Evolutionary conservation across 2,329 filamentous ascomycete species (phyloP).

Genomic region (Cadophora malorum): DNA sequence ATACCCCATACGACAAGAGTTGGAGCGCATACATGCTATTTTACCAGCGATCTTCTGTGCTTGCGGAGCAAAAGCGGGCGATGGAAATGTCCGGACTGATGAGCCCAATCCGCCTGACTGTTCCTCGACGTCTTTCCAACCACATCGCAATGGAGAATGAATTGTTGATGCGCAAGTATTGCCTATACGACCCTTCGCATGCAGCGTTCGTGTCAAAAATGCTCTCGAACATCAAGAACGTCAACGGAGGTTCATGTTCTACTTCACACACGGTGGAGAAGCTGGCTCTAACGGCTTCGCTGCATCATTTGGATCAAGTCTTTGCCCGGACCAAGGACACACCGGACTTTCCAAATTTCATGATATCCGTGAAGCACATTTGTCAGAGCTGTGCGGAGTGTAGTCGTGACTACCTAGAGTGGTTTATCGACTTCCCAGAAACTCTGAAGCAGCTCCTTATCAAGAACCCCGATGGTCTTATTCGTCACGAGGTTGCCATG

Average conservation of each 20-base stretch:
- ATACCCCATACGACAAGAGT: conserved; percentile 66
- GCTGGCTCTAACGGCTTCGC: conserved; percentile 58
- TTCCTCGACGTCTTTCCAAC: conserved; percentile 56
- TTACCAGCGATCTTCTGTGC: conserved; percentile 80
- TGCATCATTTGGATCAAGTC: conserved; percentile 77
- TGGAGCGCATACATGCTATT: conserved; percentile 98
- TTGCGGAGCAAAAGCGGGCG: conserved; percentile 59
- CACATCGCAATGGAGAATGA: conserved; percentile 77
- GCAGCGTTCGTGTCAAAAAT: conserved; percentile 69
- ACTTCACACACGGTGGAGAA: conserved; percentile 55
- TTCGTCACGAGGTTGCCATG: conserved; percentile 60
- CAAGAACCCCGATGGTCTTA: conserved; percentile 59
- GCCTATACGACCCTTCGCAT: conserved; percentile 77
- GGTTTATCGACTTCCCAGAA: conserved; percentile 61
- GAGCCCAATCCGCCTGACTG: conserved; percentile 53
- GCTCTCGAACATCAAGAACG: conserved; percentile 60
- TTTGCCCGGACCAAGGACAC: conserved; percentile 74
- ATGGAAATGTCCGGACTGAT: conserved; percentile 48
- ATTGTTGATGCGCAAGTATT: conserved; percentile 75
- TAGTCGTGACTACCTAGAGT: conserved; percentile 65
- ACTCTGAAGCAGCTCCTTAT: conserved; percentile 70
- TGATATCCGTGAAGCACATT: conserved; percentile 57
- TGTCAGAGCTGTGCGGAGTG: conserved; percentile 60
- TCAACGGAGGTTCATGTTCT: conserved; percentile 57
- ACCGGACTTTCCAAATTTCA: conserved; percentile 64